Base-by-base conservation (phyloP, 345 rosid genomes). In the Brassica rapa region DNA sequence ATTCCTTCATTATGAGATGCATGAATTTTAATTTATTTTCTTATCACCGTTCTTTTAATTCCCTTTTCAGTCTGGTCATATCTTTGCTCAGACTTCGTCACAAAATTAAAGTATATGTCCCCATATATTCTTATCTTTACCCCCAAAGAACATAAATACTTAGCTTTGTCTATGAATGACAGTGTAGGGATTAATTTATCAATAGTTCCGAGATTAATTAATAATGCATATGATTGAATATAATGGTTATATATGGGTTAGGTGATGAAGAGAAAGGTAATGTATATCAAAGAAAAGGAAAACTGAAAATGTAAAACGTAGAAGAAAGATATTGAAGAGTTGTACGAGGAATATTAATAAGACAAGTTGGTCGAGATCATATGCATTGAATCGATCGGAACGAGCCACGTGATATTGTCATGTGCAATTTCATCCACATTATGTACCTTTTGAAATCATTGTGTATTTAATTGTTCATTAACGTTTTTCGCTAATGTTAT, bases 301-400 rank as follows among this genome's bases (percentile, higher is more conserved):
- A 70, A 33, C 72, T 24, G 59, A 37, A 53, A 63, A 63, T 62
- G 66, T 21, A 23, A 11, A 72, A 60, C 64, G 82, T 78, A 57
- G 69, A 67, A 73, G 82, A 79, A 59, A 72, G 53, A 23, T 62
- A 63, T 6, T 37, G 66, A 57, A 72, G 77, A 78, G 77, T 46
- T 79, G 77, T 79, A 79, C 78, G 82, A 79, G 82, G 78, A 73
- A 49, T 79, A 79, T 79, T 23, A 73, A 67, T 79, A 73, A 67
- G 77, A 24, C 82, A 73, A 79, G 78, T 73, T 79, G 78, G 64
- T 73, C 41, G 72, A 66, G 32, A 66, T 37, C 41, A 37, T 60
- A 67, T 79, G 82, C 82, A 79, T 79, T 79, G 82, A 73, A 73
- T 72, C 78, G 74, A 73, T 67, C 16, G 16, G 57, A 73, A 60